These are phyloP conservation scores for Trichocladium antarcticum DNA, from an alignment of 495 filamentous ascomycete genomes.

Conservation along the genomic window DNA sequence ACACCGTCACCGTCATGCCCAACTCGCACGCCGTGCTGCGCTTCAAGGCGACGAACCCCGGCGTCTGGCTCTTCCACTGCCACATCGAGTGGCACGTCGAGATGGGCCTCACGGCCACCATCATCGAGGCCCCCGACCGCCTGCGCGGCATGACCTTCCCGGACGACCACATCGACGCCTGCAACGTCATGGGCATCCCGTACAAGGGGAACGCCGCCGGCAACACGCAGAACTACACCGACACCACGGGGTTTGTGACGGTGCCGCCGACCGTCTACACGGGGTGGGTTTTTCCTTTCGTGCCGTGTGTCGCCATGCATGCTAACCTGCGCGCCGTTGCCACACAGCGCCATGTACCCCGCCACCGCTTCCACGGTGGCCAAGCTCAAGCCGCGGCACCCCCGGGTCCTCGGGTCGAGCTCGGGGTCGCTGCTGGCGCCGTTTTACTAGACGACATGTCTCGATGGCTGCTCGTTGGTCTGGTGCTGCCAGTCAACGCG, in stretches of 20 bases:
- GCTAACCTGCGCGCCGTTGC: neutral
- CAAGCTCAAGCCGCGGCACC: too few species aligned
- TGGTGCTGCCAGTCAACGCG: too few species aligned
- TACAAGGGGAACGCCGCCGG: constrained; percentile 65
- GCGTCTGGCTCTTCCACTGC: constrained; percentile 73
- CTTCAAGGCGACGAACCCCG: constrained; percentile 57
- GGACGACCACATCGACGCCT: constrained; percentile 47
- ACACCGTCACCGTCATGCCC: constrained; percentile 45
- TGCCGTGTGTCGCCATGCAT: too few species aligned
- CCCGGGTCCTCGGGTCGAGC: too few species aligned
- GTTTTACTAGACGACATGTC: too few species aligned
- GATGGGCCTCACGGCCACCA: constrained; percentile 56
- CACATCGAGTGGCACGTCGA: constrained; percentile 74
- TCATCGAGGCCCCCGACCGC: constrained; percentile 58
- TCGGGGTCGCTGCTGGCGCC: too few species aligned
- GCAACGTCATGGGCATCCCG: constrained; percentile 39
- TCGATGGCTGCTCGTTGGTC: too few species aligned
- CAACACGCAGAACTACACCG: constrained; percentile 49
- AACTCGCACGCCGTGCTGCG: constrained; percentile 47
- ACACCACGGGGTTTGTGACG: constrained; percentile 45
- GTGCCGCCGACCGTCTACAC: constrained; percentile 31
- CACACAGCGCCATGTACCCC: constrained; percentile 5
- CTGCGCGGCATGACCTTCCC: constrained; percentile 54
- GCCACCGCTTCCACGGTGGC: neutral
- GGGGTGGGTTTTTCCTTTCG: constrained; percentile 23